phyloP scores from a whole-genome alignment of 805 yeast genomes.

The Priceomyces castillae region DNA sequence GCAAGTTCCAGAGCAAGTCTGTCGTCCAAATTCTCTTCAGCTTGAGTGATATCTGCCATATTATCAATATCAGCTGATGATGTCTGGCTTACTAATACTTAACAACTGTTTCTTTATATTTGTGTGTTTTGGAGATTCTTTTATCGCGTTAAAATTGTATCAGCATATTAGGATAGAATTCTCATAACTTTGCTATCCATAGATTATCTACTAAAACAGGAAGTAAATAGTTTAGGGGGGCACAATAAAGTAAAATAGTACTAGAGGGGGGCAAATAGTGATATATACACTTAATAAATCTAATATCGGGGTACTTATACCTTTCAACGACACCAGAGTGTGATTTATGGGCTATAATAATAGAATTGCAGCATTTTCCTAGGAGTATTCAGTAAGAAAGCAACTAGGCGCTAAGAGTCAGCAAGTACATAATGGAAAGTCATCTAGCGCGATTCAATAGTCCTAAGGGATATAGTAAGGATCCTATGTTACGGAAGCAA shows the following conservation, averaged over 20 bases:
- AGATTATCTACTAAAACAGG: too few relatives aligned
- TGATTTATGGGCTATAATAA: background rate
- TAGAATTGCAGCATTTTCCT: background rate
- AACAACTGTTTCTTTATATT: background rate
- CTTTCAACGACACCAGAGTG: background rate
- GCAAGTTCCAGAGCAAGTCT: slow-evolving; percentile 56
- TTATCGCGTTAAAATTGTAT: background rate
- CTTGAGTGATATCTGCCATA: slow-evolving; percentile 7
- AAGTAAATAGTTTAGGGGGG: too few relatives aligned
- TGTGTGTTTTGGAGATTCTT: background rate
- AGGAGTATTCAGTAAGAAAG: too few relatives aligned
- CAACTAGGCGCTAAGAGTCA: too few relatives aligned
- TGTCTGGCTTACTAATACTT: background rate
- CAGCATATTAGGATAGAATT: background rate
- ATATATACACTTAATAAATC: too few relatives aligned
- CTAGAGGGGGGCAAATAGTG: too few relatives aligned
- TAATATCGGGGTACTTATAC: too few relatives aligned
- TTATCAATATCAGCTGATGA: background rate
- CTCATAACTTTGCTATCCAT: background rate
- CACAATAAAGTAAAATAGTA: too few relatives aligned
- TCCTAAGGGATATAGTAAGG: slow-evolving; percentile 3
- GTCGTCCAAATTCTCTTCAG: slow-evolving; percentile 23
- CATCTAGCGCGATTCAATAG: slow-evolving; percentile 1
- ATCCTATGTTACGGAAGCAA: background rate
- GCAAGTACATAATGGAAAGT: background rate